These are phyloP conservation scores for Phaeoacremonium minimum DNA, from an alignment of 2,329 filamentous ascomycete species.

Conservation along the genomic window DNA sequence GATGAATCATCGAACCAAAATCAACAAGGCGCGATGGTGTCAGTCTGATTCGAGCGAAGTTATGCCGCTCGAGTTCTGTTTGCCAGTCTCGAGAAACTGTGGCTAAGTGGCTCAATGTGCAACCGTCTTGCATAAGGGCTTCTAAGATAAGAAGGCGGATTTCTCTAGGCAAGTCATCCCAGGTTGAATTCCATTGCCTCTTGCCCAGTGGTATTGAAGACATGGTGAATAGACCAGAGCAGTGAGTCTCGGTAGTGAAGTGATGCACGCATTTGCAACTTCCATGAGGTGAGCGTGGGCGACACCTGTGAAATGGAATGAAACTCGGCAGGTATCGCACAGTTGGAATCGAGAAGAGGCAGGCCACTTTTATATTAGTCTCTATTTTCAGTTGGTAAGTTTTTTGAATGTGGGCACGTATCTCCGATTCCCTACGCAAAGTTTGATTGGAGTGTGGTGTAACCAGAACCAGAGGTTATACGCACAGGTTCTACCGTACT, in stretches of 20 bases:
- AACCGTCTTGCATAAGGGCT: constrained; percentile 13
- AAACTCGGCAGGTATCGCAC: neutral
- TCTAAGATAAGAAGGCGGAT: constrained; percentile 18
- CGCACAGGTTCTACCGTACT: neutral
- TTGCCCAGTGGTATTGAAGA: constrained; percentile 8
- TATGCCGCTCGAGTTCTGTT: constrained; percentile 18
- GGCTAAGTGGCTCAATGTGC: constrained; percentile 15
- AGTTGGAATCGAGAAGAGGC: neutral
- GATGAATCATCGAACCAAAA: constrained; percentile 19
- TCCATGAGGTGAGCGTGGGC: neutral
- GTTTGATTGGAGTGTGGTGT: neutral
- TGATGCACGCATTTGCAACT: constrained; percentile 6
- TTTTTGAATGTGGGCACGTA: neutral
- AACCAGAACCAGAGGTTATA: neutral
- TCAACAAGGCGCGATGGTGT: constrained; percentile 20
- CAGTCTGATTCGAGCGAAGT: constrained; percentile 22
- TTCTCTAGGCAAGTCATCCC: constrained; percentile 15
- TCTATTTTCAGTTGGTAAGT: neutral
- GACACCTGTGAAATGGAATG: neutral
- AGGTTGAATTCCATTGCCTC: constrained; percentile 8
- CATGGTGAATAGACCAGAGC: constrained; percentile 8
- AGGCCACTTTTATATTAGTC: neutral
- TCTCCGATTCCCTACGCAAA: neutral
- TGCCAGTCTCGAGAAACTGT: constrained; percentile 26
- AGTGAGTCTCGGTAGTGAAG: constrained; percentile 5